A percentile compares a stretch with the other conserved stretches of the same genome.
phyloP scores from a whole-genome alignment of 805 yeast genomes.

The Wickerhamia fluorescens region DNA sequence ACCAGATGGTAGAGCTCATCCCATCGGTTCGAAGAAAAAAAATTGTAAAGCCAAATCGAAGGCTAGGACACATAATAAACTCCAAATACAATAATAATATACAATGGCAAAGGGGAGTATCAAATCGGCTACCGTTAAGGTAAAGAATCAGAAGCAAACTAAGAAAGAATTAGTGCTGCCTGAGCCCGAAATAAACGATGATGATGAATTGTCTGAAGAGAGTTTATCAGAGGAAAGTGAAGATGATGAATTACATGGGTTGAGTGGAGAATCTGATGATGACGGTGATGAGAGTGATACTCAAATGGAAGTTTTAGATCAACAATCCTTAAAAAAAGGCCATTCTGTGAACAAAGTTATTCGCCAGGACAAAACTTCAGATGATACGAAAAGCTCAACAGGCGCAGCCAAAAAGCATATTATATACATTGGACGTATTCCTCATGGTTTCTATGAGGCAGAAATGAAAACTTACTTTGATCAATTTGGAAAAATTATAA shows the following conservation, averaged over 20 bases:
- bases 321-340: slow-evolving; percentile 12
- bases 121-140: too few relatives aligned
- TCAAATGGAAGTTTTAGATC: slow-evolving; percentile 14
- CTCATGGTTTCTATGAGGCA: slow-evolving; percentile 83
- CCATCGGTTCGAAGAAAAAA: too few relatives aligned
- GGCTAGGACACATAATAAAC: too few relatives aligned
- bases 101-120: too few relatives aligned
- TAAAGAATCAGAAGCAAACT: too few relatives aligned
- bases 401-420: slow-evolving; percentile 46
- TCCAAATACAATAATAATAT: too few relatives aligned
- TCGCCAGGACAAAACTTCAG: slow-evolving; percentile 7
- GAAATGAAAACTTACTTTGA: slow-evolving; percentile 74
- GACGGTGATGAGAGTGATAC: slow-evolving; percentile 19
- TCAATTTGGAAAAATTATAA: slow-evolving; percentile 83
- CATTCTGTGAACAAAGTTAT: slow-evolving; percentile 16
- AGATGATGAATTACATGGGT: slow-evolving; percentile 19
- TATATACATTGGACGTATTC: slow-evolving; percentile 85
- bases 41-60: too few relatives aligned
- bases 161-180: too few relatives aligned
- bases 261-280: slow-evolving; percentile 8
- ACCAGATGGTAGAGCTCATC: too few relatives aligned
- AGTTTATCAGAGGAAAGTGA: slow-evolving; percentile 15
- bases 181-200: too few relatives aligned
- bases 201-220: slow-evolving; percentile 9
- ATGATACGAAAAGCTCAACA: slow-evolving; percentile 15